These are phyloP conservation scores for Eragrostis curvula DNA, from an alignment of 176 grass and related monocot species.

Conservation along the genomic window DNA sequence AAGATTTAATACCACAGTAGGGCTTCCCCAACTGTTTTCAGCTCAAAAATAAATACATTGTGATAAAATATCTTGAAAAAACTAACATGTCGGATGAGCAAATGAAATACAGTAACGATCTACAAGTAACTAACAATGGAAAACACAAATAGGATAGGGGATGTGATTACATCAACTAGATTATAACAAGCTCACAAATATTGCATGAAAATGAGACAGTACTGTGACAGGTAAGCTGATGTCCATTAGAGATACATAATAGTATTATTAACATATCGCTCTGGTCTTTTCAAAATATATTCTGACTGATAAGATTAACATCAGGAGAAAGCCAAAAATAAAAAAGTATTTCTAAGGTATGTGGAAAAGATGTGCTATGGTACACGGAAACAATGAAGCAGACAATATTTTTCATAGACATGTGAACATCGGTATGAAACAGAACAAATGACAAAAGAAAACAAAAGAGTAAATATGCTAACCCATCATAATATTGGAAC, in stretches of 20 bases:
- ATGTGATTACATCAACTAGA: not conserved
- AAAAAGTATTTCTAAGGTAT: not conserved
- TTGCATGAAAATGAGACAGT: too few species aligned
- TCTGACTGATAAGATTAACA: too few species aligned
- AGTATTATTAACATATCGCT: too few species aligned
- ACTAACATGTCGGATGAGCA: not conserved
- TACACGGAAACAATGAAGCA: not conserved
- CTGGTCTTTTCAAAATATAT: too few species aligned
- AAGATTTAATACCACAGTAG: too few species aligned
- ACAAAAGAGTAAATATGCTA: not conserved
- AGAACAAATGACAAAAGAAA: not conserved
- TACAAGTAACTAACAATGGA: slow-evolving; percentile 1
- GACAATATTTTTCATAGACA: not conserved
- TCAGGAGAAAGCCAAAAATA: too few species aligned
- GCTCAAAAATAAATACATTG: not conserved
- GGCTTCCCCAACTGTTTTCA: not conserved
- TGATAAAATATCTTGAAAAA: slow-evolving; percentile 23
- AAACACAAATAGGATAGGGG: not conserved
- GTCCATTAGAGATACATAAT: too few species aligned
- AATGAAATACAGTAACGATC: slow-evolving; percentile 10
- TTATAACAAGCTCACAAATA: too few species aligned
- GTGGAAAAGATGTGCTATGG: not conserved
- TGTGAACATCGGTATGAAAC: not conserved
- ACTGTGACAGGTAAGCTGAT: too few species aligned
- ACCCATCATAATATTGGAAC: not conserved